Percentiles rank a stretch among this genome's conserved stretches.
Evolutionary conservation across 345 rosid genomes (phyloP).

Genomic region (Lepidium aucheri): DNA sequence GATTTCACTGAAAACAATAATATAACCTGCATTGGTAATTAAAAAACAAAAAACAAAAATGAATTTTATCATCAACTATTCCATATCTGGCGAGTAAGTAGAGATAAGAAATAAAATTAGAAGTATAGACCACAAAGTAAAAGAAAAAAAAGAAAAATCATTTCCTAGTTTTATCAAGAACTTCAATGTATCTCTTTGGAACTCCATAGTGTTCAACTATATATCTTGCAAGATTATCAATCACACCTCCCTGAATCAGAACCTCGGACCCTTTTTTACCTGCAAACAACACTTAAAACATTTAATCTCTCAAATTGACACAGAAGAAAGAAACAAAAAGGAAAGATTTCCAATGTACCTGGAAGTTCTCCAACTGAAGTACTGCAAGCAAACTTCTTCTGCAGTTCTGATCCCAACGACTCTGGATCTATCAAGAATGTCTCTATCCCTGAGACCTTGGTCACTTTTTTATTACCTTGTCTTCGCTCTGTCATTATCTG

Average conservation of each 20-base stretch:
- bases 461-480: slow-evolving; percentile 91
- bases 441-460: slow-evolving; percentile 74
- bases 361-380: slow-evolving; percentile 76
- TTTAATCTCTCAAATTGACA: background rate
- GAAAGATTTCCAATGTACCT: slow-evolving; percentile 29
- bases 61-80: no score
- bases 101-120: background rate
- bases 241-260: slow-evolving; percentile 90
- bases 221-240: slow-evolving; percentile 74
- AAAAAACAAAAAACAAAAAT: no score
- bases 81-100: background rate
- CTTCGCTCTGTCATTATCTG: slow-evolving; percentile 89
- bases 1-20: no score
- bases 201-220: slow-evolving; percentile 77
- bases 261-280: slow-evolving; percentile 92
- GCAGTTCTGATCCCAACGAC: slow-evolving; percentile 83
- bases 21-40: no score
- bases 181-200: slow-evolving; percentile 79
- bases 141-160: slow-evolving; percentile 14
- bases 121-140: background rate
- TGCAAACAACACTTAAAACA: slow-evolving; percentile 27
- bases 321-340: background rate
- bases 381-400: slow-evolving; percentile 97
- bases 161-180: slow-evolving; percentile 88
- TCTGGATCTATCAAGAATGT: slow-evolving; percentile 77